Evolutionary conservation across 208 protist genomes (phyloP).

Genomic region (Leishmania aethiopica): DNA sequence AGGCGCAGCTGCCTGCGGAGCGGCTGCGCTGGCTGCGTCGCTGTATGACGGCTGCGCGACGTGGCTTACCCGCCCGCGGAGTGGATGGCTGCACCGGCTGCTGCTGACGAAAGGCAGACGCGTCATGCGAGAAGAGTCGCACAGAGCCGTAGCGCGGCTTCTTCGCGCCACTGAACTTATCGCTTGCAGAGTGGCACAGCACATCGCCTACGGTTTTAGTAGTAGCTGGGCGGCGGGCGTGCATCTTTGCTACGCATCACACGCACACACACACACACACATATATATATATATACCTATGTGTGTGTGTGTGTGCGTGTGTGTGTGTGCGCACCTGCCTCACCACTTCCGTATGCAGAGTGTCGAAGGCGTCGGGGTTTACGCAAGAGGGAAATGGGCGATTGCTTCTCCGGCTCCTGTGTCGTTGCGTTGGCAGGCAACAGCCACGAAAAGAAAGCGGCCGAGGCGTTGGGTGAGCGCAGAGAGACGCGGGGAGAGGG

Average conservation of each 20-base stretch:
- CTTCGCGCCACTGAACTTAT: too few species aligned
- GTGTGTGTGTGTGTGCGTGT: too few species aligned
- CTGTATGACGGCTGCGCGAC: neutral
- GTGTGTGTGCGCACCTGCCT: neutral
- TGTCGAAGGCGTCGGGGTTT: neutral
- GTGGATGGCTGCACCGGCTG: neutral
- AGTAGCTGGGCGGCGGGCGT: neutral
- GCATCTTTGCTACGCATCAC: neutral
- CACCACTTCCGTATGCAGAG: neutral
- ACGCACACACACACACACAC: neutral
- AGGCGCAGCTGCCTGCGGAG: neutral
- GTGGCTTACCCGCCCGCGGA: neutral
- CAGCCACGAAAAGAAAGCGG: neutral
- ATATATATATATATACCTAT: too few species aligned
- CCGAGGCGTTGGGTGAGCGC: neutral
- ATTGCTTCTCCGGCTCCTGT: neutral
- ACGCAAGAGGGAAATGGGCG: neutral
- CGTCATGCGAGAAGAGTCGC: neutral
- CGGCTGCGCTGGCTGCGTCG: neutral
- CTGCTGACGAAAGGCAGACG: neutral
- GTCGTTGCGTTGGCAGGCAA: neutral
- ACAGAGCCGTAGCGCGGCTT: neutral
- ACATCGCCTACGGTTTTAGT: neutral
- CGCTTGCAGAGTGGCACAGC: neutral
- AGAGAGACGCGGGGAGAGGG: neutral